A percentile compares a stretch with the other conserved stretches of the same genome.
These are phyloP conservation scores for Rosa hybrid DNA, from an alignment of 331 rosid genomes.

Conservation along the genomic window DNA sequence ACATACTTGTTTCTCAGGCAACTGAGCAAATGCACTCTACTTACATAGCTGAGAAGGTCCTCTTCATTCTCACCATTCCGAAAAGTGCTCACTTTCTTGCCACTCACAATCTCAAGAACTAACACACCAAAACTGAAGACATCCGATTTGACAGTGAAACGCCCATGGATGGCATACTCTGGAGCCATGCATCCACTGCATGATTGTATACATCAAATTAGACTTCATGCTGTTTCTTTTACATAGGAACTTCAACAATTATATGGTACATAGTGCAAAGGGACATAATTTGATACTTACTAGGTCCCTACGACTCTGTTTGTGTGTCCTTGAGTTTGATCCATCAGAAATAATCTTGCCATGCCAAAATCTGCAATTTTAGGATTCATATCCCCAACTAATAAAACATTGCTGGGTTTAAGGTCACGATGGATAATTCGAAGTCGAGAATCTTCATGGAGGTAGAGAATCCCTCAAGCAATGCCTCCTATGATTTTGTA, in stretches of 20 bases:
- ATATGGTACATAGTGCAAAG: background rate
- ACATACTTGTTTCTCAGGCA: background rate
- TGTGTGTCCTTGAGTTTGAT: constrained; percentile 3
- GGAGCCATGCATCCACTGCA: constrained; percentile 10
- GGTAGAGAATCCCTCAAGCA: constrained; percentile 21
- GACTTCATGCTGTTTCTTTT: background rate
- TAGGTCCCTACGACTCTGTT: background rate
- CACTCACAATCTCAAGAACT: constrained; percentile 3
- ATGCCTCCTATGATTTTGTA: constrained; percentile 17
- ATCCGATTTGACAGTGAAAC: background rate
- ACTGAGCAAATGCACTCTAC: background rate
- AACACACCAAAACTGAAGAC: constrained; percentile 4
- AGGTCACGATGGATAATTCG: constrained; percentile 23
- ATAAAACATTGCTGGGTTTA: background rate
- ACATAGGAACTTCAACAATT: background rate
- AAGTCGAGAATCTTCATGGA: constrained; percentile 22
- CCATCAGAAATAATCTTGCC: background rate
- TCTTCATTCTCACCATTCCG: background rate
- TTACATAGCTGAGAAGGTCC: constrained; percentile 1
- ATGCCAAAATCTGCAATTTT: constrained; percentile 20
- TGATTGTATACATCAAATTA: background rate
- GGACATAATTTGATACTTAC: background rate
- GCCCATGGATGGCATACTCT: background rate
- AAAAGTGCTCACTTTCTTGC: background rate
- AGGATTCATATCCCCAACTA: constrained; percentile 22